Conservation (phyloP, 2,329 filamentous ascomycete genomes). For the Endoconidiophora polonica region DNA sequence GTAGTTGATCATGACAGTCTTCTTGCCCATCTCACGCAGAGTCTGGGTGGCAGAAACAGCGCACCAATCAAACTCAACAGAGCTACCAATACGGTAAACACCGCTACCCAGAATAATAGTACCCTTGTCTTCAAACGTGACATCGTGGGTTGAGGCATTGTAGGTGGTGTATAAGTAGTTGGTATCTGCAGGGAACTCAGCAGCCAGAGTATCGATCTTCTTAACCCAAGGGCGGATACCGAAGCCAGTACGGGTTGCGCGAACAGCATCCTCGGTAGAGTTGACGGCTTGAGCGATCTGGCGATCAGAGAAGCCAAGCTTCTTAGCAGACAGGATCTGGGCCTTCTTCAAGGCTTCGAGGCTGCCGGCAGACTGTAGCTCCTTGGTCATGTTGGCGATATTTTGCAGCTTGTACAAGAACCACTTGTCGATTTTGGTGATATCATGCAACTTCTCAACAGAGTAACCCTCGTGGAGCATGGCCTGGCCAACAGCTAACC, state of each 20-base stretch:
- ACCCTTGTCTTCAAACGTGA: slow-evolving; percentile 84
- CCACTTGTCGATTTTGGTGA: slow-evolving; percentile 99
- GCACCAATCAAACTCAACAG: slow-evolving; percentile 98
- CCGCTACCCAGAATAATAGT: slow-evolving; percentile 80
- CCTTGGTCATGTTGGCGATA: slow-evolving; percentile 76
- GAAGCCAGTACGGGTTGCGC: slow-evolving; percentile 67
- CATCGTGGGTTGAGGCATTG: slow-evolving; percentile 86
- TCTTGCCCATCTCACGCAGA: slow-evolving; percentile 73
- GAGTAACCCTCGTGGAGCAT: slow-evolving; percentile 96
- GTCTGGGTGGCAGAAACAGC: slow-evolving; percentile 79
- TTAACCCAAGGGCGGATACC: slow-evolving; percentile 64
- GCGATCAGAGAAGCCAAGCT: slow-evolving; percentile 91
- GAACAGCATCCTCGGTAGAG: slow-evolving; percentile 76
- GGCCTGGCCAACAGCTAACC: slow-evolving; percentile 92
- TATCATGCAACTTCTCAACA: slow-evolving; percentile 76
- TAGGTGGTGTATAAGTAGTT: slow-evolving; percentile 98
- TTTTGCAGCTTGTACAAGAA: slow-evolving; percentile 98
- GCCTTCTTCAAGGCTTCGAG: slow-evolving; percentile 78
- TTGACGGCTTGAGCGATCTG: slow-evolving; percentile 82
- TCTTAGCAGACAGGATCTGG: slow-evolving; percentile 80
- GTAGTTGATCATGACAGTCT: slow-evolving; percentile 95
- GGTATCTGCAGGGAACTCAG: slow-evolving; percentile 86
- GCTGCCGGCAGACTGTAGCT: slow-evolving; percentile 69
- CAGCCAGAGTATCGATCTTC: slow-evolving; percentile 91
- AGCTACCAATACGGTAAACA: slow-evolving; percentile 94